phyloP scores from a whole-genome alignment of 306 rosid genomes.

The Cyamopsis tetragonoloba region DNA sequence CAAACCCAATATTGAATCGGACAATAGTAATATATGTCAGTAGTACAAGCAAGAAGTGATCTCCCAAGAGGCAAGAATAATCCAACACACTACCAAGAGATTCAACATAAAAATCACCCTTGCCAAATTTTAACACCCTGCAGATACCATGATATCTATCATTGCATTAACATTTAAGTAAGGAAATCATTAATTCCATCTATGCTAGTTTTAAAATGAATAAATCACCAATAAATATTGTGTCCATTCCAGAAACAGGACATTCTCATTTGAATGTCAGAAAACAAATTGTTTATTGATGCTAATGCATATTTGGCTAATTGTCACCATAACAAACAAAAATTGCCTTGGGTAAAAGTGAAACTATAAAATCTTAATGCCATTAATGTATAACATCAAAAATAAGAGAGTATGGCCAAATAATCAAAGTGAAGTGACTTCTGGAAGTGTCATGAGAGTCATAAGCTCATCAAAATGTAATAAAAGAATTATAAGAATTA shows the following conservation, averaged over 20 bases:
- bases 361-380: background rate
- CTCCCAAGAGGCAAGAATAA: constrained; percentile 21
- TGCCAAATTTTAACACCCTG: constrained; percentile 17
- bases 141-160: background rate
- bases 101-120: background rate
- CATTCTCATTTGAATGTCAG: background rate
- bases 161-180: constrained; percentile 12
- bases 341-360: constrained; percentile 3
- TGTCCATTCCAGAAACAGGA: background rate
- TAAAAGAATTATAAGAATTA: background rate
- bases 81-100: background rate
- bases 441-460: background rate
- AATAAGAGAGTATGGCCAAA: background rate
- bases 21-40: background rate
- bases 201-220: background rate
- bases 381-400: background rate
- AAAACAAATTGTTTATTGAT: constrained; percentile 11
- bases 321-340: constrained; percentile 3
- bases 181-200: constrained; percentile 17
- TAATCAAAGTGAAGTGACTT: constrained; percentile 2
- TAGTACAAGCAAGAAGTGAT: constrained; percentile 4
- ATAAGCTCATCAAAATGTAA: constrained; percentile 13
- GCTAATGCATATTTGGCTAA: constrained; percentile 12
- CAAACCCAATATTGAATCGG: constrained; percentile 17
- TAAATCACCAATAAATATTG: background rate